phyloP scores from a whole-genome alignment of 2,329 filamentous ascomycete genomes.

The Fusarium napiforme region DNA sequence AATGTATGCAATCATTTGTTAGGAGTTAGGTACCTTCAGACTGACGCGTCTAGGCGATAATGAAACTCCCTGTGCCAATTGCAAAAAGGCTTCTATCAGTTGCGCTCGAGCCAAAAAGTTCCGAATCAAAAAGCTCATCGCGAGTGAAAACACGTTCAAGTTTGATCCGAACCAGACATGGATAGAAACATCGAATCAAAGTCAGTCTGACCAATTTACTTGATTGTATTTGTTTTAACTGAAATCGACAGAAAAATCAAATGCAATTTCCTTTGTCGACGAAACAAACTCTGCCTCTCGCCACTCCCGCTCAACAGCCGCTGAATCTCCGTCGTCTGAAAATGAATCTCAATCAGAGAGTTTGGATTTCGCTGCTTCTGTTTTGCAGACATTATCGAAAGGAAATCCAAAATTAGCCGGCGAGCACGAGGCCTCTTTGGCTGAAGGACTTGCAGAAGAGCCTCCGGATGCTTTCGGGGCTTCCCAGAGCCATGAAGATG shows the following conservation, averaged over 20 bases:
- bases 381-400: accelerated
- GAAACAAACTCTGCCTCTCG: neutral
- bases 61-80: neutral
- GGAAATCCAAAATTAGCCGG: too few species aligned
- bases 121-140: neutral
- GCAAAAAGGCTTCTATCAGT: neutral
- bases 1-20: neutral
- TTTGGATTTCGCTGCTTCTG: neutral
- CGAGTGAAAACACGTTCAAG: neutral
- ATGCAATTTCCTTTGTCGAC: neutral
- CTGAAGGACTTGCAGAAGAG: accelerated
- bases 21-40: accelerated
- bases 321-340: neutral
- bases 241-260: neutral
- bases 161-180: neutral
- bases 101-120: neutral
- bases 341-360: neutral
- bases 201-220: accelerated
- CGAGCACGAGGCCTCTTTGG: too few species aligned
- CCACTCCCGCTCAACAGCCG: neutral
- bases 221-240: accelerated
- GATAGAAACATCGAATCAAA: neutral
- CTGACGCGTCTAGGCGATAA: neutral
- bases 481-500: too few species aligned
- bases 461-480: accelerated